Base-by-base conservation (phyloP, 2,329 filamentous ascomycete genomes). In the Thelonectria discophora region DNA sequence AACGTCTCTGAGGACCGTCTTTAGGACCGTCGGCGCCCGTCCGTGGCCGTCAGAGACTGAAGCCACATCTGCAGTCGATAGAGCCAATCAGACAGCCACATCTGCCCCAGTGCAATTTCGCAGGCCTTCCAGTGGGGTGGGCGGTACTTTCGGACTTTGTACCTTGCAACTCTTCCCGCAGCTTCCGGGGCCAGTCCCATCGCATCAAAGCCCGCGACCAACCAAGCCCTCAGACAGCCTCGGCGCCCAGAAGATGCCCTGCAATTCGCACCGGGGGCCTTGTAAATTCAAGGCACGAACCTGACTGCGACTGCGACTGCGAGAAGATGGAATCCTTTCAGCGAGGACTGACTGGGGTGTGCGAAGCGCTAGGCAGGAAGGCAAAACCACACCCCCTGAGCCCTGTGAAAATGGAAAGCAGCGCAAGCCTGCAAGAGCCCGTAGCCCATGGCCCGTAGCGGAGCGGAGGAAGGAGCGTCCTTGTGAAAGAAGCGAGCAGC, bases 71-170 rank as follows among this genome's bases (percentile, higher is more conserved):
- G 55, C 47, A 32, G 51, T 54, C 40, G 43, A 57, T 15, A n/a
- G 5, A 32, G 34, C 65, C 58, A 64, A 72, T 65, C 64, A 63
- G 66, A 65, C 65, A 63, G 63, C 66, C 63, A 15, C 63, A 48
- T 48, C 47, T 21, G 68, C 62, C 62, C 68, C 69, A 67, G 58
- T 69, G 69, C 60, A 71, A 71, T 71, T 68, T 71, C 69, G 46
- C 69, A 66, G 60, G 63, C 58, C 51, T 45, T 30, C n/a, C n/a
- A n/a, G 60, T 65, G 39, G 56, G 61, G 52, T 27, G 62, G 62
- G 52, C 32, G 62, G 62, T 68, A 72, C 69, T 58, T 63, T 61
- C 51, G 49, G 55, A 56, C 58, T 65, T 66, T 65, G 71, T 73
- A 73, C 54, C 63, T 53, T 58, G 58, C 65, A 57, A 57, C 66